These are phyloP conservation scores for Moniliella sp. DNA, from an alignment of 1,284 basidiomycete species.

Conservation along the genomic window DNA sequence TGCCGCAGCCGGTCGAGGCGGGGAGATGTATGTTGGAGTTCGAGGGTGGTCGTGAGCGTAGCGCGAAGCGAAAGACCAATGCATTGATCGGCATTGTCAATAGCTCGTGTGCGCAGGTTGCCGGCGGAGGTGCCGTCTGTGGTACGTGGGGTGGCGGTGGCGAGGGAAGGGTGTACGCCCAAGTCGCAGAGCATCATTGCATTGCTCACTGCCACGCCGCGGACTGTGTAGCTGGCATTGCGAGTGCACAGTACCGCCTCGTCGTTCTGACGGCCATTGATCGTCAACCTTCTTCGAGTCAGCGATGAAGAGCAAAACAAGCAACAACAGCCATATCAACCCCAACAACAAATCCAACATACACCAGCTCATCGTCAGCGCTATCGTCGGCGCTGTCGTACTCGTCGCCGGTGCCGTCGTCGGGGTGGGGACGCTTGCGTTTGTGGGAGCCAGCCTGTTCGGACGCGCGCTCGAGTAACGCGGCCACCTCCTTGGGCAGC, in stretches of 20 bases:
- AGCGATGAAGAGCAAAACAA: neutral
- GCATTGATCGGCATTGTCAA: too few relatives aligned
- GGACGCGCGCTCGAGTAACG: too few relatives aligned
- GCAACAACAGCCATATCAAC: neutral
- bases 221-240: conserved; percentile 15
- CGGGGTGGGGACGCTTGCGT: neutral
- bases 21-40: too few relatives aligned
- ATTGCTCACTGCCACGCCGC: conserved; percentile 24
- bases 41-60: too few relatives aligned
- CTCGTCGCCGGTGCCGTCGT: neutral
- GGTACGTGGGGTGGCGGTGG: too few relatives aligned
- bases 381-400: neutral
- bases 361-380: neutral
- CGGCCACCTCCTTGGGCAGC: too few relatives aligned
- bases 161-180: too few relatives aligned
- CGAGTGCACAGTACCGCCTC: conserved; percentile 23
- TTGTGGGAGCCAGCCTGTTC: neutral
- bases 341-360: neutral
- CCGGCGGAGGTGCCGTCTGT: too few relatives aligned
- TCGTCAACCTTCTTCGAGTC: conserved; percentile 15
- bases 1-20: too few relatives aligned
- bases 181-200: conserved; percentile 18
- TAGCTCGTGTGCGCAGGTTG: too few relatives aligned
- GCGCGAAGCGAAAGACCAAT: too few relatives aligned
- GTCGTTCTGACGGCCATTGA: conserved; percentile 22